A percentile compares a stretch with the other conserved stretches of the same genome.
Conservation (phyloP, 2,329 filamentous ascomycete species). For the Botrytis galanthina region DNA sequence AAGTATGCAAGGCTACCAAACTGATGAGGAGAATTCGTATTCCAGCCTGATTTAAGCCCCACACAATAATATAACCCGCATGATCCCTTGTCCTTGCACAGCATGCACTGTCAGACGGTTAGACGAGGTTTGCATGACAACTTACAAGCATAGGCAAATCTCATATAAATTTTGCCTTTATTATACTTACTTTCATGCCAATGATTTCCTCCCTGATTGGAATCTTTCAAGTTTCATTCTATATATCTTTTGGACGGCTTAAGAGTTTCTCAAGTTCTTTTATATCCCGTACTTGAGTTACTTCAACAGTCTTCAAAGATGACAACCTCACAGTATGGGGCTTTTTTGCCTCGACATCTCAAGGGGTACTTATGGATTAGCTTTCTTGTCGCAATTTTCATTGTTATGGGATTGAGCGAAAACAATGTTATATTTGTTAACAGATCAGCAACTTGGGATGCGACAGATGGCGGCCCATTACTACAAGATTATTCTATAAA, state of each 20-base stretch:
- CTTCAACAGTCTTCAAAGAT: conserved; percentile 7
- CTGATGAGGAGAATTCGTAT: background rate
- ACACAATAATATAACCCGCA: background rate
- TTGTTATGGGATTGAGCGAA: conserved; percentile 26
- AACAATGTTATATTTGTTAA: conserved; percentile 17
- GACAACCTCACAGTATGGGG: conserved; percentile 1
- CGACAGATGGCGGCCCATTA: background rate
- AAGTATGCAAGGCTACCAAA: background rate
- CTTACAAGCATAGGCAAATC: background rate
- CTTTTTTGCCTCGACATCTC: conserved; percentile 22
- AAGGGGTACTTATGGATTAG: conserved; percentile 27
- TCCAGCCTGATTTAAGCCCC: background rate
- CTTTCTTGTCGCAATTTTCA: conserved; percentile 23
- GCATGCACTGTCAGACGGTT: background rate
- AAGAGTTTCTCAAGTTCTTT: background rate
- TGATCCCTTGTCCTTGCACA: conserved; percentile 3
- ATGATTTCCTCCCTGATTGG: background rate
- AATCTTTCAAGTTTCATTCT: background rate
- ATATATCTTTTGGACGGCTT: background rate
- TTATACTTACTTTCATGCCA: background rate
- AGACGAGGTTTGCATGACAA: background rate
- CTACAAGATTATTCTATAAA: background rate
- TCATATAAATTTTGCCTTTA: background rate
- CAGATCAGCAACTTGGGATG: background rate
- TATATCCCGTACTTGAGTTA: background rate